These are phyloP conservation scores for Ceratocystiopsis brevicomis DNA, from an alignment of 2,329 filamentous ascomycete genomes.

Conservation along the genomic window DNA sequence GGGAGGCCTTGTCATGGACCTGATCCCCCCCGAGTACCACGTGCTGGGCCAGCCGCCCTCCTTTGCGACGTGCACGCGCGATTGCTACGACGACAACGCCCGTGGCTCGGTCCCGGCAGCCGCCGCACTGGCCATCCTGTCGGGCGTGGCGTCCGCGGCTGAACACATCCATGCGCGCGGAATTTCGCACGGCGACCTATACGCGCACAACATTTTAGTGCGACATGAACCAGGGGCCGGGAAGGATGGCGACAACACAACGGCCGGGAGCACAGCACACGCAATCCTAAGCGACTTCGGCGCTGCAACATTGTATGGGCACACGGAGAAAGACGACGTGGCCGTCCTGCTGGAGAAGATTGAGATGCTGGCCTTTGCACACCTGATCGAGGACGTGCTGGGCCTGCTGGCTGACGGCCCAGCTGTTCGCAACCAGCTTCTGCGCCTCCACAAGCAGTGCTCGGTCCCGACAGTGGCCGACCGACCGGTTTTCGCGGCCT, in stretches of 20 bases:
- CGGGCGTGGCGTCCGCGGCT: conserved; percentile 22
- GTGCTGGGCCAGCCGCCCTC: conserved; percentile 26
- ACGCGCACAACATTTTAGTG: conserved; percentile 28
- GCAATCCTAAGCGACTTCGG: conserved; percentile 29
- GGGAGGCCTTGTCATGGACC: conserved; percentile 26
- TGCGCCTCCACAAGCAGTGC: conserved; percentile 14
- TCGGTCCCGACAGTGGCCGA: conserved; percentile 10
- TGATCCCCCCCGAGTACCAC: conserved; percentile 23
- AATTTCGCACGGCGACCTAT: conserved; percentile 27
- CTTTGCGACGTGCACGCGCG: conserved; percentile 26
- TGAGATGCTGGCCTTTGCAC: conserved; percentile 28
- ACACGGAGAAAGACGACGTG: conserved; percentile 4
- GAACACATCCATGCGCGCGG: conserved; percentile 24
- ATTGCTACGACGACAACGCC: conserved; percentile 18
- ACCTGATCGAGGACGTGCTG: conserved; percentile 26
- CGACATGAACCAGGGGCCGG: neutral
- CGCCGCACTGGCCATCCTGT: conserved; percentile 19
- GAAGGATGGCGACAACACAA: neutral
- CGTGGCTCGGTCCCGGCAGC: conserved; percentile 13
- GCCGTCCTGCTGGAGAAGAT: conserved; percentile 19
- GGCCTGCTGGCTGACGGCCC: conserved; percentile 13
- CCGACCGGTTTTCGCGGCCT: conserved; percentile 17
- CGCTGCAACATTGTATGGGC: conserved; percentile 25
- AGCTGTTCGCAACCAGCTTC: conserved; percentile 10
- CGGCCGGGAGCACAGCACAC: conserved; percentile 17